Conservation (phyloP, 768 basidiomycete genomes). For the Russula virescens region DNA sequence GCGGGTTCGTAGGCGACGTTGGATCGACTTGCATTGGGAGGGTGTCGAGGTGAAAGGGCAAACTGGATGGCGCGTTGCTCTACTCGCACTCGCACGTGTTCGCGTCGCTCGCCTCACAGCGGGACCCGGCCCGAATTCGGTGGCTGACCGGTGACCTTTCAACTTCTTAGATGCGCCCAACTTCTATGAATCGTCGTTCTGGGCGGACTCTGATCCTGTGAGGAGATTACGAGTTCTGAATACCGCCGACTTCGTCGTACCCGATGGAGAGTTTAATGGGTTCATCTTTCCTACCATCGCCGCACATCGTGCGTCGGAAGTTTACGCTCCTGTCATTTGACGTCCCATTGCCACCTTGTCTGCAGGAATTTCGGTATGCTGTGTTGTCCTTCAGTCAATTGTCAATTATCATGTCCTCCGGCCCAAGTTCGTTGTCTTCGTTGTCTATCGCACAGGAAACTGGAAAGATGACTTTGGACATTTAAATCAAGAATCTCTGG, state of each 20-base stretch:
- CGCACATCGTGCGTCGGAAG: constrained; percentile 32
- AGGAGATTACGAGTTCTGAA: constrained; percentile 26
- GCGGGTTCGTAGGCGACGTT: constrained; percentile 24
- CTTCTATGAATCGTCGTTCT: constrained; percentile 25
- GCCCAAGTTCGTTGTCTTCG: too few species aligned
- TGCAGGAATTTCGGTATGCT: too few species aligned
- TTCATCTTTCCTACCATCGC: constrained; percentile 30
- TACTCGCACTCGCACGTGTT: not conserved
- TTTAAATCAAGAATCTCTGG: too few species aligned
- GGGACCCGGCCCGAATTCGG: too few species aligned
- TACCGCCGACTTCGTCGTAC: constrained; percentile 24
- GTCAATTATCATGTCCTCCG: too few species aligned
- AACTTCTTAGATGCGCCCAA: constrained; percentile 27
- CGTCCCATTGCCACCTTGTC: not conserved
- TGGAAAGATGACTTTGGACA: too few species aligned
- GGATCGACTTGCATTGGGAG: constrained; percentile 19
- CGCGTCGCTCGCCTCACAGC: too few species aligned
- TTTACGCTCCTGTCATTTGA: constrained; percentile 33
- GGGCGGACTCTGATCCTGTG: constrained; percentile 24
- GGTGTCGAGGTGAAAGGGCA: not conserved
- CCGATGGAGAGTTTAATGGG: constrained; percentile 30
- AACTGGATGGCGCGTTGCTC: too few species aligned
- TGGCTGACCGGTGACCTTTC: too few species aligned
- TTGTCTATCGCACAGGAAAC: too few species aligned
- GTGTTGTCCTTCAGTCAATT: too few species aligned